Evolutionary conservation across 495 filamentous ascomycete species (phyloP), one percentile per base, ranked within the genome.

Genomic region (Xylaria acuta): DNA sequence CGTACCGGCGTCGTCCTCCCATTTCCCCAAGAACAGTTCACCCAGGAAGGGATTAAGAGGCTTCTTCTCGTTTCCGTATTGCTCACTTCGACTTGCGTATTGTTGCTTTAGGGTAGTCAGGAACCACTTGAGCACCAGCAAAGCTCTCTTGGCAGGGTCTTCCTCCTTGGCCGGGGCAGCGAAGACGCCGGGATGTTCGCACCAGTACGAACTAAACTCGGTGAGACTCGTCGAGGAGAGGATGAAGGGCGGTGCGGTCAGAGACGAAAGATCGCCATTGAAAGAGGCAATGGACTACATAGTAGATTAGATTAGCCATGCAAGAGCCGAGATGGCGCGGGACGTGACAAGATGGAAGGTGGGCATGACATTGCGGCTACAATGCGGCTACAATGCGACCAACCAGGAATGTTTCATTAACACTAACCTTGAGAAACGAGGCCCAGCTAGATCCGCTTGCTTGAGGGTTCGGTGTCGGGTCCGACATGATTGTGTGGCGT

Each of bases 191-290:
- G 96, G 96, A 78, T 98, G 95, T 82, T 98, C 95, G 51, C 92
- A 91, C 97, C 96, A 99, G 86, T 98, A 98, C 60, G 94, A 93
- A 70, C 92, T 95, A 85, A 95, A 99, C 80, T 99, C 96, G 74
- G 92, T 92, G 64, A 99, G 87, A 75, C 94, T 97, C 69, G 93
- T 97, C 34, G 92, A 90, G 63, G 93, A 95, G 49, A 98, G 91
- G 81, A 99, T 98, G 80, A 98, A 99, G 14, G 96, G 93, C 47
- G 96, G 96, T 27, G 96, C 95, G 41, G 96, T 98, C 81, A 98
- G 85, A 67, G 94, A 94, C 16, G 95, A 92, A 56, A 99, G 90
- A 76, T 99, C 96, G 76, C 97, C 96, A 82, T 94, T 97, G 86
- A 98, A 98, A 25, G 94, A 96, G 47, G 96, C 93, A 77, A 99